Evolutionary conservation across 495 filamentous ascomycete species (phyloP).

Genomic region (Podospora sp.): DNA sequence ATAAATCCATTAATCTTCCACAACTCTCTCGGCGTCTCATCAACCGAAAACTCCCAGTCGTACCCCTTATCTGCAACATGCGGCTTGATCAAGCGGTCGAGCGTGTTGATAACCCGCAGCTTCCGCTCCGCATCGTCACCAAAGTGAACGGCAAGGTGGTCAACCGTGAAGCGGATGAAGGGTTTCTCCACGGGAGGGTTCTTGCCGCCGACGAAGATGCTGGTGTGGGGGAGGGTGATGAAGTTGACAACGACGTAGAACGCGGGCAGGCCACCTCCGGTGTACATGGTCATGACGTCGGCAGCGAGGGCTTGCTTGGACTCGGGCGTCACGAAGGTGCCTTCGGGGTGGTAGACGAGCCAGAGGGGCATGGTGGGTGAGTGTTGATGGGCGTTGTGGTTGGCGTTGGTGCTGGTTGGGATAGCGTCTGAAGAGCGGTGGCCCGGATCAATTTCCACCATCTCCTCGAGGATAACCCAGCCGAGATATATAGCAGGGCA

Average conservation of each 20-base stretch:
- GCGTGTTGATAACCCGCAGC: neutral
- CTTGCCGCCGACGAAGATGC: conserved; percentile 36
- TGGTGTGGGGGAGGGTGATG: conserved; percentile 26
- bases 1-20: conserved; percentile 23
- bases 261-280: conserved; percentile 36
- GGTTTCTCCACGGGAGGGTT: conserved; percentile 27
- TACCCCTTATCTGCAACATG: conserved; percentile 41
- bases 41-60: conserved; percentile 44
- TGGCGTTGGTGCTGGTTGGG: no score
- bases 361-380: conserved; percentile 39
- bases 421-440: no score
- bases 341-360: conserved; percentile 41
- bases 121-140: neutral
- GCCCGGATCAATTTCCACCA: no score
- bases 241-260: conserved; percentile 45
- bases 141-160: conserved; percentile 38
- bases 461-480: no score
- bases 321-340: conserved; percentile 29
- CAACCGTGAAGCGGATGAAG: conserved; percentile 38
- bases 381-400: neutral
- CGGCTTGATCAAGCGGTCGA: conserved; percentile 33
- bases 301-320: conserved; percentile 31
- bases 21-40: conserved; percentile 30
- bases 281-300: conserved; percentile 38
- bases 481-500: no score